Conservation (phyloP, 768 basidiomycete genomes). For the Podaxis pistillaris region DNA sequence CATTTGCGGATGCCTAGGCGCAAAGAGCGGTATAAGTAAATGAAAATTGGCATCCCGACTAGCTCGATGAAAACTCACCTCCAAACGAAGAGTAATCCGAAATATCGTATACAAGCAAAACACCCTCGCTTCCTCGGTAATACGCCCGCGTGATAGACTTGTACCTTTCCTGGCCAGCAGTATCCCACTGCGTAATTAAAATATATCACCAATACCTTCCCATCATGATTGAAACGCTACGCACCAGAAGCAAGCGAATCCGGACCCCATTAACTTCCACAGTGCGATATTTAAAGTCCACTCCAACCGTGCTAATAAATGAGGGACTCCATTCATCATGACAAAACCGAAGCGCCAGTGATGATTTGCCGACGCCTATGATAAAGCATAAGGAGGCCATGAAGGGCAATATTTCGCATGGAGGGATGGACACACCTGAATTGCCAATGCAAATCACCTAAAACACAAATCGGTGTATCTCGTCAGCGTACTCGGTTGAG, state of each 20-base stretch:
- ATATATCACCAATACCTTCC: not conserved
- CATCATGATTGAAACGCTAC: not conserved
- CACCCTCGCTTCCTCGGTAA: slow-evolving; percentile 10
- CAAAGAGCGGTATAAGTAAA: not conserved
- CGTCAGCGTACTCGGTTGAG: not conserved
- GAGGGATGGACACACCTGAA: not conserved
- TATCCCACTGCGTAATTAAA: slow-evolving; percentile 4
- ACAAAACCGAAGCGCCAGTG: slow-evolving; percentile 5
- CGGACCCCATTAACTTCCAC: slow-evolving; percentile 4
- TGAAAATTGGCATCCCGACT: not conserved
- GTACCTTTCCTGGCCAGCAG: slow-evolving; percentile 12
- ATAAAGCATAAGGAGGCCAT: no score
- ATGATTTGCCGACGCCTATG: slow-evolving; percentile 11
- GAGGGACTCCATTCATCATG: slow-evolving; percentile 10
- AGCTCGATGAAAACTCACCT: not conserved
- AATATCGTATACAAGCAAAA: slow-evolving; percentile 8
- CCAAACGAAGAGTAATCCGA: slow-evolving; percentile 9
- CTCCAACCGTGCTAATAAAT: slow-evolving; percentile 8
- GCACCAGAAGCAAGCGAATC: slow-evolving; percentile 2
- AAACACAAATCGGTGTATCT: not conserved
- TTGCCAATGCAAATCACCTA: slow-evolving; percentile 8
- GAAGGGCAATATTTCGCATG: not conserved
- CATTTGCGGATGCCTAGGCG: slow-evolving; percentile 1
- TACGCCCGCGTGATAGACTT: slow-evolving; percentile 2
- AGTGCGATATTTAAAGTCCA: slow-evolving; percentile 9